A percentile compares a stretch with the other conserved stretches of the same genome.
phyloP scores from a whole-genome alignment of 345 rosid species.

The Dimocarpus longan region DNA sequence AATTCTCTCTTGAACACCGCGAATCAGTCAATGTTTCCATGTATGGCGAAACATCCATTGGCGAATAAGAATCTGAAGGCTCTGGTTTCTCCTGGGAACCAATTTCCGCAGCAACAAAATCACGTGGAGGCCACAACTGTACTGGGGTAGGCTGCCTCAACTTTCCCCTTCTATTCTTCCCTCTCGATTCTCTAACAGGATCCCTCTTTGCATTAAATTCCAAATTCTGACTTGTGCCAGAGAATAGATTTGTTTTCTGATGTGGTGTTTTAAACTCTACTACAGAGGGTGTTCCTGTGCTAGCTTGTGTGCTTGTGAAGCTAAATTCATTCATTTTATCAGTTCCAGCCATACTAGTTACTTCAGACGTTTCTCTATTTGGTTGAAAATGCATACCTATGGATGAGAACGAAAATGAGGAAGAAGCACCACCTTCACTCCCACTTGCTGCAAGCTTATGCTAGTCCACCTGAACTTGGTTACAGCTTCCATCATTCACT shows the following conservation, averaged over 20 bases:
- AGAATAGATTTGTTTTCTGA: constrained; percentile 42
- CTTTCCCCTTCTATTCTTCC: constrained; percentile 66
- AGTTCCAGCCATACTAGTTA: constrained; percentile 25
- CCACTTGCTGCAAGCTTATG: constrained; percentile 17
- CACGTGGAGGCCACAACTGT: constrained; percentile 53
- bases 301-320: constrained; percentile 43
- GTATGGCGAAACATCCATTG: constrained; percentile 87
- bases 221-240: constrained; percentile 48
- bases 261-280: constrained; percentile 59
- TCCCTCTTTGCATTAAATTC: constrained; percentile 69
- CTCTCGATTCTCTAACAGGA: constrained; percentile 39
- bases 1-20: constrained; percentile 48
- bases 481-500: constrained; percentile 25
- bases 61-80: constrained; percentile 66
- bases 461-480: constrained; percentile 35
- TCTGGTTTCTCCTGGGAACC: constrained; percentile 49
- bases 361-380: constrained; percentile 25
- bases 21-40: constrained; percentile 47
- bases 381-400: constrained; percentile 25
- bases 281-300: constrained; percentile 32
- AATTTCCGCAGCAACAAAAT: constrained; percentile 49
- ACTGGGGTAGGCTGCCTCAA: constrained; percentile 55
- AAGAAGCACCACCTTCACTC: constrained; percentile 16
- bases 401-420: constrained; percentile 22
- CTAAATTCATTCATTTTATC: constrained; percentile 32